These are phyloP conservation scores for Tritrichomonas musculus DNA, from an alignment of 208 protist species.

Conservation along the genomic window DNA sequence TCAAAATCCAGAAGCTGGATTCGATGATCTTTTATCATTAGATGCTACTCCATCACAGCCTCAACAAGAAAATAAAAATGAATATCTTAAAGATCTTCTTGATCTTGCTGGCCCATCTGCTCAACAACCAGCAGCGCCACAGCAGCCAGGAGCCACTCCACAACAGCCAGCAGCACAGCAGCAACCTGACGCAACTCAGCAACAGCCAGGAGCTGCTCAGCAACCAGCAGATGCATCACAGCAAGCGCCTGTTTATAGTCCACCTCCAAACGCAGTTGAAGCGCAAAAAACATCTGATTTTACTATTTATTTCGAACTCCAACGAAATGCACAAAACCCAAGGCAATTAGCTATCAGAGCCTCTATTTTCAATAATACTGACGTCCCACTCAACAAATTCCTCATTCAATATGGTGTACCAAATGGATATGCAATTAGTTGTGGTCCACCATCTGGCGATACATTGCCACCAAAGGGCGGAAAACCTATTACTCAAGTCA, in stretches of 20 bases:
- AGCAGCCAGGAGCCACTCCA: background rate
- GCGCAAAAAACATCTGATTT: background rate
- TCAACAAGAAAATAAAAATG: background rate
- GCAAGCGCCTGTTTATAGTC: too few relatives aligned
- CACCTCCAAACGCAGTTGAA: background rate
- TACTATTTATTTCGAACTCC: conserved; percentile 2
- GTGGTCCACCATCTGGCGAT: background rate
- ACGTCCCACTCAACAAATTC: background rate
- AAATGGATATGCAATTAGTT: background rate
- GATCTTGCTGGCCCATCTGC: too few relatives aligned
- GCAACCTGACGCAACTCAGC: too few relatives aligned
- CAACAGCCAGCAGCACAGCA: background rate
- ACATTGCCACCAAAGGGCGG: background rate
- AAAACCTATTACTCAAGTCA: background rate
- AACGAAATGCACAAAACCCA: background rate
- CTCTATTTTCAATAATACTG: background rate
- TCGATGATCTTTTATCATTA: background rate
- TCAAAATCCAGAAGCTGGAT: background rate
- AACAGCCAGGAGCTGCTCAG: too few relatives aligned
- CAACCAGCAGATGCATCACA: background rate
- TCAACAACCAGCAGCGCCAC: too few relatives aligned
- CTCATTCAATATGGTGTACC: background rate
- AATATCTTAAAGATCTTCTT: too few relatives aligned
- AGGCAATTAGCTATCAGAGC: background rate
- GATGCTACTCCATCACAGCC: background rate